Evolutionary conservation across 192 early-diverging fungal species (phyloP).

Genomic region (Entomortierella lignicola): DNA sequence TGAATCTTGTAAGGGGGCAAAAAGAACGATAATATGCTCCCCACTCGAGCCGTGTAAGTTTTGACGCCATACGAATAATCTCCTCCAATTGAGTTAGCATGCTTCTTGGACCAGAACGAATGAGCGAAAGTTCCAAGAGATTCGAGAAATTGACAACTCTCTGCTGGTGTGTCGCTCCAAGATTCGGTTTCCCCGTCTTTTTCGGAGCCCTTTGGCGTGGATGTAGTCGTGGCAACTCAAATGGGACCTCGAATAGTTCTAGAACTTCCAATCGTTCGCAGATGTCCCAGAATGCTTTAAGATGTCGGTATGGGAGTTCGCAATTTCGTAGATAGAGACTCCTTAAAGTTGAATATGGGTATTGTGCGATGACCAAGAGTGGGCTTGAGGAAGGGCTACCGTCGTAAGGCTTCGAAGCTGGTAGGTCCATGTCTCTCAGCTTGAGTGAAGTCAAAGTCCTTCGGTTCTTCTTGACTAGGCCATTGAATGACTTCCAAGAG

Average conservation of each 20-base stretch:
- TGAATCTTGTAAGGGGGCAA: not conserved
- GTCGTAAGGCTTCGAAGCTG: not conserved
- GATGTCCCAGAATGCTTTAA: not conserved
- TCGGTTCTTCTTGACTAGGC: not conserved
- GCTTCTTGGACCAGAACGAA: not conserved
- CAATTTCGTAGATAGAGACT: not conserved
- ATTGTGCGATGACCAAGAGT: not conserved
- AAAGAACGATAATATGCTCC: not conserved
- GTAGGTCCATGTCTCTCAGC: not conserved
- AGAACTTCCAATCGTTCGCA: slow-evolving; percentile 1
- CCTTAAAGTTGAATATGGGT: not conserved
- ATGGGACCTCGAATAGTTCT: not conserved
- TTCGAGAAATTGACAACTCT: not conserved
- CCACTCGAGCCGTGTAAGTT: not conserved
- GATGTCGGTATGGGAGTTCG: not conserved
- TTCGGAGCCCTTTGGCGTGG: too few relatives aligned
- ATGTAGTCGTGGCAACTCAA: not conserved
- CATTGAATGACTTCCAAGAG: not conserved
- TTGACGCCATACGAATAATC: not conserved
- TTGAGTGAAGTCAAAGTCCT: not conserved
- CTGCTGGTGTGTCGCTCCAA: not conserved
- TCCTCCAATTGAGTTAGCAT: not conserved
- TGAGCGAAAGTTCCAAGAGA: not conserved
- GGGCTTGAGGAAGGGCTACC: not conserved
- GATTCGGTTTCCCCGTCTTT: too few relatives aligned